Base-by-base conservation (phyloP, 108 stramenopile species). In the Nannochloropsis salina region DNA sequence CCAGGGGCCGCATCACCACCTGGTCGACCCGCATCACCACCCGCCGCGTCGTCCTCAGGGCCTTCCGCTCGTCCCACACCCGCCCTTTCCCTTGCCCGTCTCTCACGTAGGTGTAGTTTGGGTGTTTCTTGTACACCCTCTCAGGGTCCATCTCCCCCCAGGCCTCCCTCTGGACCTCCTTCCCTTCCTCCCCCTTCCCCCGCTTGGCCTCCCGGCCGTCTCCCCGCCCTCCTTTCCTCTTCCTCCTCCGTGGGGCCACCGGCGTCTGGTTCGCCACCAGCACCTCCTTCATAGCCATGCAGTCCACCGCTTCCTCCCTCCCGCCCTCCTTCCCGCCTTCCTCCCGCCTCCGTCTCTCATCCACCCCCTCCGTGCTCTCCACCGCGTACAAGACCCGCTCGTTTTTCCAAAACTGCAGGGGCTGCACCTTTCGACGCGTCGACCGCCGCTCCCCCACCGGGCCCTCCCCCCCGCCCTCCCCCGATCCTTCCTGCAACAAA, bases 381-480 rank as follows among this genome's bases (percentile, higher is more conserved):
- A 83, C 84, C 22, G 79, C 84, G 43, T 86, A 89, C 85, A 86
- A 42, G 43, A 85, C 74, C 41, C 81, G 61, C 43, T 89, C 88
- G 10, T 85, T 83, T 79, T 83, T 83, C 88, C 88, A 89, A 41
- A 45, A 89, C 61, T 89, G 81, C 40, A 86, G 18, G 8, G 85
- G 81, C 74, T 82, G 79, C 79, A 89, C 45, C 20, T 85, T 82
- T 1, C 82, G 45, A 8, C 88, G 43, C 9, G 85, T 47, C 42
- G 85, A 85, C 40, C 88, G 82, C 45, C 88, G 47, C 41, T 80
- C 80, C 21, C 88, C 88, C n/a, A 85, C 83, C 1, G 85, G 80
- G 42, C 79, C 47, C 41, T 82, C 82, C 6, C 44, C 80, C 83
- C 80, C 83, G 83, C n/a, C 61, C 61, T 74, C 61, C n/a, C 61